A percentile compares a stretch with the other conserved stretches of the same genome.
Conservation (phyloP, 805 yeast species). For the Yarrowia keelungensis region DNA sequence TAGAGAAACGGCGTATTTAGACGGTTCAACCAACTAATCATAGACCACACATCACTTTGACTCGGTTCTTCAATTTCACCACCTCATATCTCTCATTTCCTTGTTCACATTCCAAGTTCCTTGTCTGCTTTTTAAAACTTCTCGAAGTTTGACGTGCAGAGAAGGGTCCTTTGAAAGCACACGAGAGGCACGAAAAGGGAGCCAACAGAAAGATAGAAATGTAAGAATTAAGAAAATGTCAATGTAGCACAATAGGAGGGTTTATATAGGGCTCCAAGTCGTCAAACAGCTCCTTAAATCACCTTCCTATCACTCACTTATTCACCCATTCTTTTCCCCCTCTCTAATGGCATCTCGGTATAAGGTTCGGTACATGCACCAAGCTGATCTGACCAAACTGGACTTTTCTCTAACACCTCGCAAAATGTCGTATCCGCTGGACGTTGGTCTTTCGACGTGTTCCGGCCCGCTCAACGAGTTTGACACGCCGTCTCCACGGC, state of each 20-base stretch:
- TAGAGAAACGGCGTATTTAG: background rate
- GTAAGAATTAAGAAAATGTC: no score
- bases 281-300: no score
- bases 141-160: conserved; percentile 22
- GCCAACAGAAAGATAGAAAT: background rate
- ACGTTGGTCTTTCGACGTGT: conserved; percentile 32
- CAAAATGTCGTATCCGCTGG: conserved; percentile 13
- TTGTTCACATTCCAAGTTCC: background rate
- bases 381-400: conserved; percentile 5
- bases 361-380: conserved; percentile 1
- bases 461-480: conserved; percentile 33
- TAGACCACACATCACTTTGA: background rate
- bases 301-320: no score
- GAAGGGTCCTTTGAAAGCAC: conserved; percentile 2
- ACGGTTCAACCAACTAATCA: no score
- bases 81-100: background rate
- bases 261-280: no score
- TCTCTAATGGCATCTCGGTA: background rate
- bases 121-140: background rate
- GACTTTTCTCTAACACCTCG: background rate
- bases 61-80: background rate
- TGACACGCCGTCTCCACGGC: conserved; percentile 29
- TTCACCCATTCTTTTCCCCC: no score
- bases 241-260: no score
- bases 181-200: background rate